Conservation (phyloP, 2,329 filamentous ascomycete genomes). For the Aspergillus tamarii region DNA sequence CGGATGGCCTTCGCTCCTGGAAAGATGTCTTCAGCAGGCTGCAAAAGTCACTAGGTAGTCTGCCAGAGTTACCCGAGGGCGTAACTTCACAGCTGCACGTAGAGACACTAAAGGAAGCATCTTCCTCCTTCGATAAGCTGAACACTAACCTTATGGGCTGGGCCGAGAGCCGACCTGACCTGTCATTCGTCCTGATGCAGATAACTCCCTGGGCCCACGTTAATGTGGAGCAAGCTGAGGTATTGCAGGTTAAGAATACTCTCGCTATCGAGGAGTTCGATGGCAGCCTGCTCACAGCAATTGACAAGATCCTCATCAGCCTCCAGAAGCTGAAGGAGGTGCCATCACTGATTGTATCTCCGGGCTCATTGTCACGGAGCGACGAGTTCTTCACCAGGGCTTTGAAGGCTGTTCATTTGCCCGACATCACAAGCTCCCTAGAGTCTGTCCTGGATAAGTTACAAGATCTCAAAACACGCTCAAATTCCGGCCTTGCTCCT, state of each 20-base stretch:
- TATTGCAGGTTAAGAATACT: slow-evolving; percentile 18
- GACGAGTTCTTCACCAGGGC: slow-evolving; percentile 57
- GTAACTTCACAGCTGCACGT: slow-evolving; percentile 45
- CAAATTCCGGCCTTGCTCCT: slow-evolving; percentile 47
- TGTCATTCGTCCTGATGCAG: slow-evolving; percentile 68
- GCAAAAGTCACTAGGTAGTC: slow-evolving; percentile 44
- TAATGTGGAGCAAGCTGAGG: slow-evolving; percentile 24
- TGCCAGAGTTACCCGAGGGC: slow-evolving; percentile 56
- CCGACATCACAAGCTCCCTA: slow-evolving; percentile 56
- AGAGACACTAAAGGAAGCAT: slow-evolving; percentile 32
- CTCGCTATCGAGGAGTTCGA: slow-evolving; percentile 55
- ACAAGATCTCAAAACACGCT: slow-evolving; percentile 48
- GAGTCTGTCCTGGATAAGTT: slow-evolving; percentile 51
- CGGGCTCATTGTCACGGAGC: slow-evolving; percentile 64
- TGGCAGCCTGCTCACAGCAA: slow-evolving; percentile 62
- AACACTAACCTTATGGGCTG: slow-evolving; percentile 48
- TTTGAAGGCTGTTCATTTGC: slow-evolving; percentile 62
- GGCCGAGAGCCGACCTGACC: slow-evolving; percentile 56
- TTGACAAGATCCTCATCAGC: slow-evolving; percentile 76
- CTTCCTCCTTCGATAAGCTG: slow-evolving; percentile 33
- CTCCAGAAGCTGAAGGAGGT: slow-evolving; percentile 68
- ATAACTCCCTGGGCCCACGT: slow-evolving; percentile 65
- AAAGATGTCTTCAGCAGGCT: slow-evolving; percentile 52
- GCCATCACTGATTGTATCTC: slow-evolving; percentile 63
- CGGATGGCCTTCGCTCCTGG: slow-evolving; percentile 56